These are phyloP conservation scores for Hamigera avellanea DNA, from an alignment of 495 filamentous ascomycete species.

Conservation along the genomic window DNA sequence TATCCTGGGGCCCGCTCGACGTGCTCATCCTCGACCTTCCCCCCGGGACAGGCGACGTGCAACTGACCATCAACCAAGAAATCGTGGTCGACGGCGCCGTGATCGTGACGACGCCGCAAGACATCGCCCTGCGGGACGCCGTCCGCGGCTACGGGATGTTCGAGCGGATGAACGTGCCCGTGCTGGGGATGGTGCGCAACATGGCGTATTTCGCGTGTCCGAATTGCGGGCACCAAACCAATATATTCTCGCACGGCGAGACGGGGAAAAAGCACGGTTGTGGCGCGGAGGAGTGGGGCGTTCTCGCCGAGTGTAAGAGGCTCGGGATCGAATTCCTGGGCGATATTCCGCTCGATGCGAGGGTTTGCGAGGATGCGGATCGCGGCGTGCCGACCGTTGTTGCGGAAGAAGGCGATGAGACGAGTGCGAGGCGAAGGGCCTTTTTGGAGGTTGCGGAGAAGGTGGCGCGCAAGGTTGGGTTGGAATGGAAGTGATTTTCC, in stretches of 20 bases:
- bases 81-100: slow-evolving; percentile 74
- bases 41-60: slow-evolving; percentile 89
- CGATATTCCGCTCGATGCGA: slow-evolving; percentile 79
- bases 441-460: slow-evolving; percentile 60
- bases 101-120: slow-evolving; percentile 90
- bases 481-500: slow-evolving; percentile 10
- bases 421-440: slow-evolving; percentile 54
- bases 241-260: slow-evolving; percentile 54
- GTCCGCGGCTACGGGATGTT: slow-evolving; percentile 90
- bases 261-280: slow-evolving; percentile 15
- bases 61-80: slow-evolving; percentile 89
- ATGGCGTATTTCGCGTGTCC: slow-evolving; percentile 86
- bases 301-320: slow-evolving; percentile 46
- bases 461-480: slow-evolving; percentile 41
- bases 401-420: slow-evolving; percentile 65
- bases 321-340: slow-evolving; percentile 66
- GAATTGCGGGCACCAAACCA: slow-evolving; percentile 57
- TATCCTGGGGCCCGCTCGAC: slow-evolving; percentile 79
- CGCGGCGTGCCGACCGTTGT: slow-evolving; percentile 85
- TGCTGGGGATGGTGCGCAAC: slow-evolving; percentile 91
- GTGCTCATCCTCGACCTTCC: slow-evolving; percentile 84
- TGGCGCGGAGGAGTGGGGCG: slow-evolving; percentile 34
- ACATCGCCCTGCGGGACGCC: slow-evolving; percentile 79
- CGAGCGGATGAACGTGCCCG: slow-evolving; percentile 60
- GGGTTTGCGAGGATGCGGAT: slow-evolving; percentile 83